A percentile compares a stretch with the other conserved stretches of the same genome.
These are phyloP conservation scores for Corniculantispora saksenae DNA, from an alignment of 2,329 filamentous ascomycete species.

Conservation along the genomic window DNA sequence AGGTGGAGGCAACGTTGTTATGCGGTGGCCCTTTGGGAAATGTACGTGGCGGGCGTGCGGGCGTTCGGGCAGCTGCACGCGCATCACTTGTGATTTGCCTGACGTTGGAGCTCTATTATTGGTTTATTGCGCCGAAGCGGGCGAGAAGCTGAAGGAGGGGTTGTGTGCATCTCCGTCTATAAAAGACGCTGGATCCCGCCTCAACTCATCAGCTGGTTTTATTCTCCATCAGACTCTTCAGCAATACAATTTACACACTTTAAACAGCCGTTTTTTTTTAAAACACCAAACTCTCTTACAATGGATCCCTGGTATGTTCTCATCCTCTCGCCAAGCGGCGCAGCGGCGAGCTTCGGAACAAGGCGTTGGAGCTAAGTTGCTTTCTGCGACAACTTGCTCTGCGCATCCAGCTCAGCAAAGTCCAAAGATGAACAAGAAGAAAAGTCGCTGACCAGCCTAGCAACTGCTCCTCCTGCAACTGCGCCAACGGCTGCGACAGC, in stretches of 20 bases:
- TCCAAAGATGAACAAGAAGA: not conserved
- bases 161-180: not conserved
- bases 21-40: not conserved
- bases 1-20: slow-evolving; percentile 14
- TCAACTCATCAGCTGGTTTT: not conserved
- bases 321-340: not conserved
- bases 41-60: slow-evolving; percentile 2
- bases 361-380: too few relatives aligned
- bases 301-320: slow-evolving; percentile 19
- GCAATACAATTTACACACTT: not conserved
- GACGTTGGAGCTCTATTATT: slow-evolving; percentile 6
- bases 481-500: slow-evolving; percentile 26
- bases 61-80: too few relatives aligned
- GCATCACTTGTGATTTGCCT: slow-evolving; percentile 15
- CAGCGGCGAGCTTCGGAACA: too few relatives aligned
- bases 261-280: not conserved
- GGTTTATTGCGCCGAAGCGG: not conserved
- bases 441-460: slow-evolving; percentile 17
- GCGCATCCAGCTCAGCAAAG: not conserved
- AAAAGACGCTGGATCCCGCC: slow-evolving; percentile 8
- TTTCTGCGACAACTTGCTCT: slow-evolving; percentile 9
- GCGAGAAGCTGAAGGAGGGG: slow-evolving; percentile 4
- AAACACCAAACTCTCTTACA: slow-evolving; percentile 5
- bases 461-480: slow-evolving; percentile 26
- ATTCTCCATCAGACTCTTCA: slow-evolving; percentile 1